Evolutionary conservation across 768 basidiomycete genomes (phyloP).

Genomic region (Russula vinacea): DNA sequence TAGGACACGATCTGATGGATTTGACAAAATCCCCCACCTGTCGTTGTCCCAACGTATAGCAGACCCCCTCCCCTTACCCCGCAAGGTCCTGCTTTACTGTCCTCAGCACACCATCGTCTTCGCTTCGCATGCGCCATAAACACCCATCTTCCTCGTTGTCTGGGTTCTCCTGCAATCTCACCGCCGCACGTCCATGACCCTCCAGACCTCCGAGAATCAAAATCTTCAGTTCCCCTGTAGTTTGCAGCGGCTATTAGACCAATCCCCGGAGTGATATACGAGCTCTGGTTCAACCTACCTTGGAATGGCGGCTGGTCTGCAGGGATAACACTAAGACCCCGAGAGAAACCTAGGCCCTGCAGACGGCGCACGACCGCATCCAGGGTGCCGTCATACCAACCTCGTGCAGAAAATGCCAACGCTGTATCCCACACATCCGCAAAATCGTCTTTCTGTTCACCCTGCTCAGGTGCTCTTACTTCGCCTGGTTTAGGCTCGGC

Average conservation of each 20-base stretch:
- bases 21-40: background rate
- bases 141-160: constrained; percentile 60
- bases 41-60: background rate
- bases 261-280: background rate
- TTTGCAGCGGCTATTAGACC: background rate
- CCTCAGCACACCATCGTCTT: constrained; percentile 43
- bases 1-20: background rate
- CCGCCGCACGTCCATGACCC: constrained; percentile 36
- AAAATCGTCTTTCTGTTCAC: constrained; percentile 44
- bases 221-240: constrained; percentile 64
- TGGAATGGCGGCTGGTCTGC: constrained; percentile 56
- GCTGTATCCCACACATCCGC: constrained; percentile 55
- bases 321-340: constrained; percentile 49
- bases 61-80: constrained; percentile 16
- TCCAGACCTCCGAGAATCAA: constrained; percentile 38
- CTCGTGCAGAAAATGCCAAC: constrained; percentile 45
- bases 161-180: constrained; percentile 54
- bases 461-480: constrained; percentile 12
- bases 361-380: constrained; percentile 54
- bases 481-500: constrained; percentile 39
- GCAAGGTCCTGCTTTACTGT: constrained; percentile 46
- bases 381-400: constrained; percentile 64
- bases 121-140: constrained; percentile 65
- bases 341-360: constrained; percentile 43
- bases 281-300: constrained; percentile 42